Base-by-base conservation (phyloP, 805 yeast species). In the Teunomyces pallodes region DNA sequence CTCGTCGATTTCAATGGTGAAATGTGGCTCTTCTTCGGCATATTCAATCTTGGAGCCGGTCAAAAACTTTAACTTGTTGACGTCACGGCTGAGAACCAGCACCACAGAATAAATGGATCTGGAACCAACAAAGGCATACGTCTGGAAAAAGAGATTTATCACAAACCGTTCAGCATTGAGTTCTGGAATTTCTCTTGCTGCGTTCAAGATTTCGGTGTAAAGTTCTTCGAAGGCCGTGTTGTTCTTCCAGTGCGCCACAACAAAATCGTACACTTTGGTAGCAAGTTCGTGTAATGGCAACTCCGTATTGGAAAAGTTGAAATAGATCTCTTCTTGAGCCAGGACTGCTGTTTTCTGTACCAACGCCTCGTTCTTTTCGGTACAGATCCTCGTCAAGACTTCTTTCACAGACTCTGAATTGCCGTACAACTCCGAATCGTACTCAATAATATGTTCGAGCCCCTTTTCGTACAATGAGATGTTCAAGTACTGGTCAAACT, bases 61-160 rank as follows among this genome's bases (percentile, higher is more conserved):
- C 46, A 70, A 53, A 53, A 54, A 70, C 54, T 66, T 70, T 54
- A 73, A 60, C 54, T 73, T 73, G 43, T 61, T 66, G 35, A 72
- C 55, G 49, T 73, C 78, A 47, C 78, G 64, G 32, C 68, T 60
- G 42, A 73, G 54, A 26, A 73, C 65, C 51, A 72, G 66, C 10
- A 73, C 75, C 29, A 71, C 74, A 1, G 78, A 73, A 54, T 71
- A 88, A 38, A 91, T 77, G 0, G 97, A 91, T 61, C 97, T 79
- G 42, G 90, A 85, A 10, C 98, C 97, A 49, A 90, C 84, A 55
- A 84, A 84, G 41, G 92, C 86, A 45, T 89, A 76, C 0, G 86
- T 75, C 59, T 88, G 92, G 57, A 85, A 76, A 10, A 90, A 66
- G 12, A 87, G 67, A 27, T 85, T 80, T 13, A 87, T 71, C 32